phyloP scores from a whole-genome alignment of 495 filamentous ascomycete genomes.

The Tuber magnatum region DNA sequence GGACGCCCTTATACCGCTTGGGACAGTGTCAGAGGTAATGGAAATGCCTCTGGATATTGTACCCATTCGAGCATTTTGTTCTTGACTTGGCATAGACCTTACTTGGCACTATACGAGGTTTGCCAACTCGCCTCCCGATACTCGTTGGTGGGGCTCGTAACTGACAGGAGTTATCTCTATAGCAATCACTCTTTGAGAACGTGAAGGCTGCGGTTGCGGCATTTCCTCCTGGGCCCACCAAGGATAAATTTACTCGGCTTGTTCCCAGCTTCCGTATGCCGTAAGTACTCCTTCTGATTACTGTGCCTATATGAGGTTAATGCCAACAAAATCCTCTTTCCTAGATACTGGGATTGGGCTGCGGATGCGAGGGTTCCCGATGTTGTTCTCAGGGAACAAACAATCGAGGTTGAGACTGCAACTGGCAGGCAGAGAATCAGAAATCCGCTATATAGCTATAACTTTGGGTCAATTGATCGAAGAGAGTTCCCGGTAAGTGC shows the following conservation, averaged over 20 bases:
- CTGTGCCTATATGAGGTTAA: not conserved
- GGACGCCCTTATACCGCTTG: slow-evolving; percentile 42
- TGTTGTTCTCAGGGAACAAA: slow-evolving; percentile 18
- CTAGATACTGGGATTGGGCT: slow-evolving; percentile 36
- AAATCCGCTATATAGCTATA: slow-evolving; percentile 34
- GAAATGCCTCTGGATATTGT: slow-evolving; percentile 52
- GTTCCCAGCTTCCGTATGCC: slow-evolving; percentile 25
- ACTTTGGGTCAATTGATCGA: slow-evolving; percentile 23
- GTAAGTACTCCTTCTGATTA: slow-evolving; percentile 14
- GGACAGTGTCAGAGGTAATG: slow-evolving; percentile 37
- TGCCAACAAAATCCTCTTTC: not conserved
- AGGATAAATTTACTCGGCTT: slow-evolving; percentile 32
- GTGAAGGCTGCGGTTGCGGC: slow-evolving; percentile 30
- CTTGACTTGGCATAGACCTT: slow-evolving; percentile 64
- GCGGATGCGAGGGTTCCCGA: slow-evolving; percentile 20
- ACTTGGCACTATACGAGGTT: slow-evolving; percentile 59
- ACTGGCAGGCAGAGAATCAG: slow-evolving; percentile 26
- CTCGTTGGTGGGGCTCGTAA: not conserved
- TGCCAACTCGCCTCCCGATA: not conserved
- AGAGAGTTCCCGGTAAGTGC: slow-evolving; percentile 25
- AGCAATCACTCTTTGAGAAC: slow-evolving; percentile 30
- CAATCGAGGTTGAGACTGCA: slow-evolving; percentile 20
- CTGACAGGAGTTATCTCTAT: slow-evolving; percentile 9
- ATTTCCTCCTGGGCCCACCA: slow-evolving; percentile 23
- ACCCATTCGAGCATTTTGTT: slow-evolving; percentile 62